Conservation (phyloP, 139 green algal species). For the Picochlorum sp. region DNA sequence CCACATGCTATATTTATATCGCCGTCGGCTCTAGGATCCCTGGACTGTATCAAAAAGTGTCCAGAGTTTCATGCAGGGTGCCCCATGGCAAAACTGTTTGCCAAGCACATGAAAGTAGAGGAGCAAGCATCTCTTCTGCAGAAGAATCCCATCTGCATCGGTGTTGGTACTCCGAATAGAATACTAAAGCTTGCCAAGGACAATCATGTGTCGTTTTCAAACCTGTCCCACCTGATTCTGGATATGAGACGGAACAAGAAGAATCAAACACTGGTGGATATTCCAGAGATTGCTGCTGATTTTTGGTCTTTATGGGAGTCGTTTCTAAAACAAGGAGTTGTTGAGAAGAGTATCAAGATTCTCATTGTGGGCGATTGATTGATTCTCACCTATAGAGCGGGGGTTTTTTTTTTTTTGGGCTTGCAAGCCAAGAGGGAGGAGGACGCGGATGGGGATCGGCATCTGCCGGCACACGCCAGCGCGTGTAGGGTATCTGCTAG, state of each 20-base stretch:
- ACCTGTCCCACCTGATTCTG: slow-evolving; percentile 30
- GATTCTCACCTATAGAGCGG: no score
- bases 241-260: slow-evolving; percentile 40
- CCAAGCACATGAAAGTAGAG: slow-evolving; percentile 47
- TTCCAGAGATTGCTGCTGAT: slow-evolving; percentile 32
- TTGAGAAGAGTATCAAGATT: not conserved
- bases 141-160: slow-evolving; percentile 13
- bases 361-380: no score
- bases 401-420: no score
- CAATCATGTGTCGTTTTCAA: slow-evolving; percentile 23
- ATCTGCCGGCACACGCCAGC: no score
- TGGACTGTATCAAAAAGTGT: not conserved
- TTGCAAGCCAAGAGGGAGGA: no score
- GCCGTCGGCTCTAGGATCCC: not conserved
- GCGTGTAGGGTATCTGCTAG: no score
- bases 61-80: slow-evolving; percentile 14
- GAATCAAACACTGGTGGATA: slow-evolving; percentile 35
- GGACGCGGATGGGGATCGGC: no score
- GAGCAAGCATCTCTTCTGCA: slow-evolving; percentile 32
- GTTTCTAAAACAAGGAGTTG: not conserved
- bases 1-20: not conserved
- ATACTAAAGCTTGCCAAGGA: slow-evolving; percentile 27
- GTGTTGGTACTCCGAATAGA: slow-evolving; percentile 37
- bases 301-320: slow-evolving; percentile 33
- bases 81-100: slow-evolving; percentile 45